These are phyloP conservation scores for Prunella vulgaris DNA, from an alignment of 257 asterid genomes.

Conservation along the genomic window DNA sequence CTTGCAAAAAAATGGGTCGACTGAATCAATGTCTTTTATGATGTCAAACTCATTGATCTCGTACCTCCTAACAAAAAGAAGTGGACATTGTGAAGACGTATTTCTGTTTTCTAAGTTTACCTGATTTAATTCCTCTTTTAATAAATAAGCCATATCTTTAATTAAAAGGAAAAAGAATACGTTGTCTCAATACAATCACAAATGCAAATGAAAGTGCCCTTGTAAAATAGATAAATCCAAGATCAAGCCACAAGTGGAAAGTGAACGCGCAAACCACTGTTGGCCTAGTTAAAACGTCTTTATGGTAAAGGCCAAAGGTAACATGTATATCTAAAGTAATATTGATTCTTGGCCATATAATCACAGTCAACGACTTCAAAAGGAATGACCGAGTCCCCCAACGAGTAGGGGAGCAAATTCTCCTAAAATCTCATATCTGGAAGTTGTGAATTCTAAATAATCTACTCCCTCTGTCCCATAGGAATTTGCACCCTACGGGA, in stretches of 20 bases:
- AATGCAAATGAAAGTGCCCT: not conserved
- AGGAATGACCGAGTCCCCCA: not conserved
- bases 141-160: not conserved
- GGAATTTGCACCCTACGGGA: too few relatives aligned
- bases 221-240: not conserved
- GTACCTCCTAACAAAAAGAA: not conserved
- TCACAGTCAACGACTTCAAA: not conserved
- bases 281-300: not conserved
- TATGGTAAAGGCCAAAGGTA: not conserved
- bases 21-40: not conserved
- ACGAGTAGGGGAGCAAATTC: not conserved
- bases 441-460: not conserved
- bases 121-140: not conserved
- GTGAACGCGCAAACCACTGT: not conserved
- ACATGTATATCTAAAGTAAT: not conserved
- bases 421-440: not conserved
- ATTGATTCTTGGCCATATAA: not conserved
- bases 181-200: not conserved
- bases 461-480: too few relatives aligned
- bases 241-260: not conserved
- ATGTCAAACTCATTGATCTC: not conserved
- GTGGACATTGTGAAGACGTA: not conserved
- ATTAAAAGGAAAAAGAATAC: not conserved
- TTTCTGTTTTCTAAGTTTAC: not conserved
- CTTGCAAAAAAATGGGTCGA: not conserved